Base-by-base conservation (phyloP, 1,284 basidiomycete genomes). In the Rhodotorula sp. region DNA sequence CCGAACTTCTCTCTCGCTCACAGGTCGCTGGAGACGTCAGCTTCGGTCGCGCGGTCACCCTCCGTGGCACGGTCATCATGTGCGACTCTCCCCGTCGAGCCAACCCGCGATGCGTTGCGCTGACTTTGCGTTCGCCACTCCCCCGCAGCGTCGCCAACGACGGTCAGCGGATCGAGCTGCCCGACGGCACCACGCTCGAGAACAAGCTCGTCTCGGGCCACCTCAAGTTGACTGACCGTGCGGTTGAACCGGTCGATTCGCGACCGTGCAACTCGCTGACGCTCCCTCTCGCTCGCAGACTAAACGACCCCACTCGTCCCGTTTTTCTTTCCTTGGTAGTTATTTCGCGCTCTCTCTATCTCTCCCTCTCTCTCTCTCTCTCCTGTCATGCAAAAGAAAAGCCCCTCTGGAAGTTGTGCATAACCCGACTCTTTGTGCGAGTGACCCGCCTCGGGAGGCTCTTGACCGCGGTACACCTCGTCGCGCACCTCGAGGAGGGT, bases 151-250 rank as follows among this genome's bases (percentile, higher is more conserved):
- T 92, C 70, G 91, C 92, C 59, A 94, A 92, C 79, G 93, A 97
- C 81, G 94, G 94, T 55, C 90, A 92, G 82, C 87, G 90, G 78
- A 97, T 99, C 76, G 89, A 94, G 81, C 92, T 98, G 72, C 94
- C 95, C 53, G 95, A 98, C 80, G 94, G 94, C 9, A 92, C 92
- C 76, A 87, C 94, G 76, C 84, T 98, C 71, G 95, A 97, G 83
- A 96, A 96, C 85, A 90, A 82, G 79, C 76, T 82, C 59, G 79
- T 82, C 59, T 78, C 79, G 32, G 81, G 80, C 22, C 52, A 56
- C 62, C 52, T 64, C 32, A 52, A 54, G 34, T 60, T 68, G 22
- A 55, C 59, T 58, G 59, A 60, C 47, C 67, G 57, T 48, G 44
- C 36, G 36, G 51, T 39, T 27, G n/a, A n/a, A 36, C 51, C 48